Evolutionary conservation across 352 stramenopile genomes (phyloP).

Genomic region (Blastocystis sp.): DNA sequence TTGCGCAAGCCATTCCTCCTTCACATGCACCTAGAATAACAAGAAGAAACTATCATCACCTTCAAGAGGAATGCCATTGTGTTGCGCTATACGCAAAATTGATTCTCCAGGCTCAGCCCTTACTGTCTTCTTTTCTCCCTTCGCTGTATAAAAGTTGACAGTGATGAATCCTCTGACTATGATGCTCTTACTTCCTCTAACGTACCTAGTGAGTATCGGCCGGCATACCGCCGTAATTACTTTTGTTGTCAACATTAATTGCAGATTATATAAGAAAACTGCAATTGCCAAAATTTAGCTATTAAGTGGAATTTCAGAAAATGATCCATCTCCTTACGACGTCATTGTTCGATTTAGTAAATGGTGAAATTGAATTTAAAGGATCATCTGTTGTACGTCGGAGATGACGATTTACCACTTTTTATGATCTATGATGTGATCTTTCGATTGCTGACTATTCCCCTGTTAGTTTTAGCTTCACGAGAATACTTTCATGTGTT

Average conservation of each 20-base stretch:
- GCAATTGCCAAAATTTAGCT: background rate
- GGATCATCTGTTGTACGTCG: background rate
- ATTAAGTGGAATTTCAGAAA: background rate
- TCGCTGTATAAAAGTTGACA: conserved; percentile 49
- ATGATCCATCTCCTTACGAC: background rate
- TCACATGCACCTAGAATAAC: conserved; percentile 60
- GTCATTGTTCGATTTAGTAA: background rate
- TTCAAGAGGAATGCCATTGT: conserved; percentile 59
- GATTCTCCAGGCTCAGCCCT: conserved; percentile 48
- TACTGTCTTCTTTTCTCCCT: conserved; percentile 50
- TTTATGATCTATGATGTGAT: background rate
- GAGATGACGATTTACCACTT: conserved; percentile 26
- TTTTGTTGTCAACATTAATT: background rate
- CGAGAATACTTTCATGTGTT: background rate
- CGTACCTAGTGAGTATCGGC: background rate
- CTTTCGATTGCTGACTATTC: background rate
- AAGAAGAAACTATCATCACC: background rate
- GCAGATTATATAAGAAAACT: background rate
- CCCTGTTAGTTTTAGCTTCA: background rate
- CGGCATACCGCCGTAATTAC: background rate
- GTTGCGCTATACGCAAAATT: conserved; percentile 33
- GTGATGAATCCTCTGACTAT: conserved; percentile 19
- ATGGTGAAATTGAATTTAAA: conserved; percentile 18
- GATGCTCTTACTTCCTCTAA: background rate
- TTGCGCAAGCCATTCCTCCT: conserved; percentile 58